Evolutionary conservation across 805 yeast genomes (phyloP).

Genomic region (Ogataea saltuana): DNA sequence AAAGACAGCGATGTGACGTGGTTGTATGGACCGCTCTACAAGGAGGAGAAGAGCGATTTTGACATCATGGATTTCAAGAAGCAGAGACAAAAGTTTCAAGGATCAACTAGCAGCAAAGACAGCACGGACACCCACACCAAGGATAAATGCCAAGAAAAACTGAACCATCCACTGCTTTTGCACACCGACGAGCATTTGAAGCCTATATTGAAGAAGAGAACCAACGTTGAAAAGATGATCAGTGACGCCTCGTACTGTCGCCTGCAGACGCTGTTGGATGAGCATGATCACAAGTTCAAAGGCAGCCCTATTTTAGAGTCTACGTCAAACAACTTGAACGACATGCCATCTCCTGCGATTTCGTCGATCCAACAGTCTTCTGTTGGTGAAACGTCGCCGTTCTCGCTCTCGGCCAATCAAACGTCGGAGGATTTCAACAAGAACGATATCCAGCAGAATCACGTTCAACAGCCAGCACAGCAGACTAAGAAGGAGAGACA

Average conservation of each 20-base stretch:
- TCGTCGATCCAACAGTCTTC: conserved; percentile 13
- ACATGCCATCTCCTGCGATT: conserved; percentile 22
- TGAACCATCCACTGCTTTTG: conserved; percentile 1
- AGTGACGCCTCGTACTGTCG: conserved; percentile 48
- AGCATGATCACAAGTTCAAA: conserved; percentile 31
- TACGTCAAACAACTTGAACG: conserved; percentile 19
- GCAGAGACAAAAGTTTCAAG: conserved; percentile 11
- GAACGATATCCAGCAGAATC: conserved; percentile 5
- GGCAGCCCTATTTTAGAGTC: conserved; percentile 38
- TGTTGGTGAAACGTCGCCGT: conserved; percentile 22
- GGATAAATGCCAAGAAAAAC: background rate
- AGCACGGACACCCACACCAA: background rate
- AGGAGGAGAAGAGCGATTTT: conserved; percentile 24
- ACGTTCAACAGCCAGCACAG: conserved; percentile 5
- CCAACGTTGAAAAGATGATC: conserved; percentile 79
- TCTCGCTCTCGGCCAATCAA: conserved; percentile 23
- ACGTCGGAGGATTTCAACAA: conserved; percentile 16
- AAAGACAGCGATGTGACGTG: conserved; percentile 97
- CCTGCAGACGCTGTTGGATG: conserved; percentile 33
- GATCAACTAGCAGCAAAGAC: conserved; percentile 4
- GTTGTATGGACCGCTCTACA: conserved; percentile 83
- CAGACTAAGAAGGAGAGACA: conserved; percentile 51
- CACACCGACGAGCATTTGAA: conserved; percentile 47
- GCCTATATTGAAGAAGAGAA: conserved; percentile 85
- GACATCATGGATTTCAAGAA: conserved; percentile 23